phyloP scores from a whole-genome alignment of 306 rosid species.

The Glycine tomentella region DNA sequence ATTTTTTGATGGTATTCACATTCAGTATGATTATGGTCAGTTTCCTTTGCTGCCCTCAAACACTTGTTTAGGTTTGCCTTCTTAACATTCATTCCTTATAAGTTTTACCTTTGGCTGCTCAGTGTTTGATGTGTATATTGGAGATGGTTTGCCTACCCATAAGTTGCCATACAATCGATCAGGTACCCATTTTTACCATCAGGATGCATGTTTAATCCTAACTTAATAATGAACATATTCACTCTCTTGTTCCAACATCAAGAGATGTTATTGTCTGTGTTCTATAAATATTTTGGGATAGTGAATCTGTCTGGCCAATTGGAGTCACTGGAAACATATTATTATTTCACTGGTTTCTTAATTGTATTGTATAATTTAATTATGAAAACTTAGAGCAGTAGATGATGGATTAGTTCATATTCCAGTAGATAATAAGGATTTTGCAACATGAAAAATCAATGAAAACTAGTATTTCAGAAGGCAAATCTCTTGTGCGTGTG shows the following conservation, averaged over 20 bases:
- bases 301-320: constrained; percentile 22
- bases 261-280: constrained; percentile 28
- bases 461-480: constrained; percentile 16
- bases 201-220: constrained; percentile 23
- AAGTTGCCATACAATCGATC: constrained; percentile 92
- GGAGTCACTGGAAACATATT: constrained; percentile 27
- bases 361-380: constrained; percentile 3
- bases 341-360: constrained; percentile 30
- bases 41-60: constrained; percentile 38
- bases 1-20: constrained; percentile 71
- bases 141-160: constrained; percentile 91
- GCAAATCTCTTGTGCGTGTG: constrained; percentile 4
- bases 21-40: constrained; percentile 88
- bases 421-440: background rate
- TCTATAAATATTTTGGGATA: constrained; percentile 2
- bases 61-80: constrained; percentile 39
- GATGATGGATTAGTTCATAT: constrained; percentile 16
- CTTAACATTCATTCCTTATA: constrained; percentile 30
- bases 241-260: constrained; percentile 29
- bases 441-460: constrained; percentile 20
- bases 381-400: constrained; percentile 11
- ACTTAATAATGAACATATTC: constrained; percentile 13
- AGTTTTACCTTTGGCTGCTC: constrained; percentile 42
- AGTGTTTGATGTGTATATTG: constrained; percentile 98
- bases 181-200: constrained; percentile 57